Percentiles rank a stretch among this genome's conserved stretches.
phyloP scores from a whole-genome alignment of 2,329 filamentous ascomycete species.

The Aquanectria penicillioides region DNA sequence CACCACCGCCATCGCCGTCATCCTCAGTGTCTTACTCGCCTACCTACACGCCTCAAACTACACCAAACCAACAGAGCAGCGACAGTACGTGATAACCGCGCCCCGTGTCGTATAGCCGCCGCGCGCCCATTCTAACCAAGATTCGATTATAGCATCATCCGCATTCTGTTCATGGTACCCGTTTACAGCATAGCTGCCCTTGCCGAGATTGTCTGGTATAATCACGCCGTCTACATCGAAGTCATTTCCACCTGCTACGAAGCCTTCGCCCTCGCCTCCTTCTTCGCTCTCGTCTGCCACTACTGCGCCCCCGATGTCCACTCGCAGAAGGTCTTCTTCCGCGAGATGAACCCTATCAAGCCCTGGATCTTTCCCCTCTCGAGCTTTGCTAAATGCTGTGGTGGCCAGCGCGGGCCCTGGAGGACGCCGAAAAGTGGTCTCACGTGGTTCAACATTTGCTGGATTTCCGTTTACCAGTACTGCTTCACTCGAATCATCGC shows the following conservation, averaged over 20 bases:
- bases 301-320: constrained; percentile 83
- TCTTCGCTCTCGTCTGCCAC: constrained; percentile 84
- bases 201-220: constrained; percentile 78
- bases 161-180: constrained; percentile 89
- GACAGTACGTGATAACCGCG: constrained; percentile 55
- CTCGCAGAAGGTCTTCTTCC: constrained; percentile 84
- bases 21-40: constrained; percentile 65
- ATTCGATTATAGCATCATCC: constrained; percentile 76
- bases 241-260: constrained; percentile 88
- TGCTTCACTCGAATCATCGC: constrained; percentile 83
- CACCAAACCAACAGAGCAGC: constrained; percentile 68
- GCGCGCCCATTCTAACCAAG: not conserved
- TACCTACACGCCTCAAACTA: constrained; percentile 69
- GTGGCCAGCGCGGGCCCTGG: constrained; percentile 74
- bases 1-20: constrained; percentile 60
- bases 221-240: constrained; percentile 82
- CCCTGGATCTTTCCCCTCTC: constrained; percentile 80
- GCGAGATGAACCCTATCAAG: constrained; percentile 70
- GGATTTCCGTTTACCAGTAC: constrained; percentile 86
- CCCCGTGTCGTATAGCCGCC: not conserved
- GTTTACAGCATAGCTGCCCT: constrained; percentile 81
- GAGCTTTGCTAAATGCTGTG: constrained; percentile 76
- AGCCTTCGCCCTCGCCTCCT: constrained; percentile 87
- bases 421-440: constrained; percentile 81
- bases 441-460: constrained; percentile 91